Conservation (phyloP, 345 rosid species). For the Hibiscus syriacus region DNA sequence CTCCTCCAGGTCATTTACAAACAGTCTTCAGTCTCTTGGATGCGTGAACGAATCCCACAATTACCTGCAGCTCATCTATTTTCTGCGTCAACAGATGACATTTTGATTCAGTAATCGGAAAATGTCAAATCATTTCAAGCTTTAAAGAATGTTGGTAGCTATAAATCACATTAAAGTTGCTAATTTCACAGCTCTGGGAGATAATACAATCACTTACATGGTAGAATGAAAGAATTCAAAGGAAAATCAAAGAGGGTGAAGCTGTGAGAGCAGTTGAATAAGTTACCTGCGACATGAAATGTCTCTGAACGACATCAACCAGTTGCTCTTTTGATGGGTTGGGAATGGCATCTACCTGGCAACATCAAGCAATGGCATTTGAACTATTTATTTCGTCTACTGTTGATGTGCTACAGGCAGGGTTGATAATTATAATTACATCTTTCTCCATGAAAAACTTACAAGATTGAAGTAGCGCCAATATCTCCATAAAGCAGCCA, state of each 20-base stretch:
- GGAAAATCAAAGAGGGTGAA: not conserved
- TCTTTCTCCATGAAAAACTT: constrained; percentile 18
- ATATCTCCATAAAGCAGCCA: constrained; percentile 80
- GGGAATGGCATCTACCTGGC: constrained; percentile 67
- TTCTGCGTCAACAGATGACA: constrained; percentile 35
- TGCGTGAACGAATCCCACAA: constrained; percentile 87
- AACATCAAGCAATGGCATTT: not conserved
- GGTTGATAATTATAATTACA: not conserved
- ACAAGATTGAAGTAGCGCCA: constrained; percentile 91
- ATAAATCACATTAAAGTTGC: too few relatives aligned
- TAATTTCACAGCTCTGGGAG: not conserved
- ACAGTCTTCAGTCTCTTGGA: constrained; percentile 70
- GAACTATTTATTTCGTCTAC: not conserved
- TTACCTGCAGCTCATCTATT: constrained; percentile 96
- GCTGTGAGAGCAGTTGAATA: not conserved
- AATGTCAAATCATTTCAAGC: too few relatives aligned
- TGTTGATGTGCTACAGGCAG: not conserved
- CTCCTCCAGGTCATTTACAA: constrained; percentile 31
- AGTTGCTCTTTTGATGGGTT: constrained; percentile 86
- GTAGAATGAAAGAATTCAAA: not conserved
- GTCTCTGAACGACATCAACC: constrained; percentile 74
- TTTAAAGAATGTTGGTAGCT: too few relatives aligned
- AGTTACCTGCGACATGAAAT: constrained; percentile 90
- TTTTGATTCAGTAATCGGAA: not conserved
- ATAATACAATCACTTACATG: not conserved